These are phyloP conservation scores for Diospyros kaki DNA, from an alignment of 148 eudicot species.

Conservation along the genomic window DNA sequence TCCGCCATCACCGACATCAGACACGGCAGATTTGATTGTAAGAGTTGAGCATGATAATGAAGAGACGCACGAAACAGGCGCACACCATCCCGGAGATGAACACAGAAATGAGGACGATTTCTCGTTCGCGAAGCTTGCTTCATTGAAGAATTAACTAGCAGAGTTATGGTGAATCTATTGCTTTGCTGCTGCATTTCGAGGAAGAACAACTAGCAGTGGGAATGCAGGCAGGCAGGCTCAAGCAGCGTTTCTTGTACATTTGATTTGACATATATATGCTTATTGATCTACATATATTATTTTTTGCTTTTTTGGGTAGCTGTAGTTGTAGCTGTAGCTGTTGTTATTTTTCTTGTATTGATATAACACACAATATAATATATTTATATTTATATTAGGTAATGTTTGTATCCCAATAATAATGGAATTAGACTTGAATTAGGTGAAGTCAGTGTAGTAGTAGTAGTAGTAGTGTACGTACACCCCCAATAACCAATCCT, in stretches of 20 bases:
- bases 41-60: conserved; percentile 28
- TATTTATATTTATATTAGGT: too few relatives aligned
- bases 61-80: conserved; percentile 23
- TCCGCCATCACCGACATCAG: conserved; percentile 16
- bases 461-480: too few relatives aligned
- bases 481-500: too few relatives aligned
- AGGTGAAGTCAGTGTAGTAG: too few relatives aligned
- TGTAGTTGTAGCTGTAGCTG: too few relatives aligned
- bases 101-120: conserved; percentile 19
- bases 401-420: too few relatives aligned
- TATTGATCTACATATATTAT: too few relatives aligned
- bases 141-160: neutral
- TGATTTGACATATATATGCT: neutral
- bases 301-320: too few relatives aligned
- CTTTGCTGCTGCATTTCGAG: neutral
- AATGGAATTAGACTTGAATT: too few relatives aligned
- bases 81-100: conserved; percentile 8
- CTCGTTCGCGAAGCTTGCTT: conserved; percentile 24
- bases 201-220: neutral
- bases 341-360: too few relatives aligned
- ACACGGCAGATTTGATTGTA: conserved; percentile 27
- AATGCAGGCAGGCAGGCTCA: neutral
- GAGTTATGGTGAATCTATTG: neutral
- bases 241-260: conserved; percentile 7
- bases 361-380: too few relatives aligned